phyloP scores from a whole-genome alignment of 192 early-diverging fungal species.

The Coemansia sp. region DNA sequence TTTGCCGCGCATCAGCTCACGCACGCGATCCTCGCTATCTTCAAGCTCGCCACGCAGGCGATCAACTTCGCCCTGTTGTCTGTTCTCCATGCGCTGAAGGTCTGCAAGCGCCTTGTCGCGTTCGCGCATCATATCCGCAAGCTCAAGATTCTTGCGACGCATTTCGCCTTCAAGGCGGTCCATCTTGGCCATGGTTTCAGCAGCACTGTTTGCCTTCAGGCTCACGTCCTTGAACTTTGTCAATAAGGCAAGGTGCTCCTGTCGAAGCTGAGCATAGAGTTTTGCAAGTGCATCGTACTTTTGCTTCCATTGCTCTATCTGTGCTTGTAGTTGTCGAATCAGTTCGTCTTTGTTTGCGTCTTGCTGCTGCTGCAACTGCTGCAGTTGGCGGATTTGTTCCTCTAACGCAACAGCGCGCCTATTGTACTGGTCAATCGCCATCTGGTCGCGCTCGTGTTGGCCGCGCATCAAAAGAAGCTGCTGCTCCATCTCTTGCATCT shows the following conservation, averaged over 20 bases:
- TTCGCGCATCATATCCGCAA: conserved; percentile 90
- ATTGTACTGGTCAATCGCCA: conserved; percentile 86
- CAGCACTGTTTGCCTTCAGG: conserved; percentile 77
- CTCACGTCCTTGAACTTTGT: conserved; percentile 87
- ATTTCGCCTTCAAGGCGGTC: conserved; percentile 76
- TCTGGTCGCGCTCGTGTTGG: conserved; percentile 80
- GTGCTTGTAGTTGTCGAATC: conserved; percentile 82
- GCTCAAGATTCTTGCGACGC: conserved; percentile 73
- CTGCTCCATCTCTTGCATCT: conserved; percentile 75
- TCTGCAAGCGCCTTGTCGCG: conserved; percentile 83
- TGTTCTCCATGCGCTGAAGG: conserved; percentile 72
- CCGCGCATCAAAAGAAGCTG: conserved; percentile 76
- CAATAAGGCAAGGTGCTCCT: conserved; percentile 92
- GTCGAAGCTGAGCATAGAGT: conserved; percentile 94
- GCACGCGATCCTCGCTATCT: conserved; percentile 72
- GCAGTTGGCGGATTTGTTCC: conserved; percentile 76
- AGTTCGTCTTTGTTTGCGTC: conserved; percentile 83
- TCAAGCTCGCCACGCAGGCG: conserved; percentile 78
- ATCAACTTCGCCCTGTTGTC: conserved; percentile 80
- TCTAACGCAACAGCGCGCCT: conserved; percentile 79
- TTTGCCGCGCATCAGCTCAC: conserved; percentile 76
- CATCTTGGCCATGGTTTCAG: conserved; percentile 80
- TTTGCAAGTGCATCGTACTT: conserved; percentile 98
- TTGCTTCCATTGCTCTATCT: conserved; percentile 94
- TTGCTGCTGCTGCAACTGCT: conserved; percentile 68